Base-by-base conservation (phyloP, 2,329 filamentous ascomycete species). In the Fusarium circinatum region DNA sequence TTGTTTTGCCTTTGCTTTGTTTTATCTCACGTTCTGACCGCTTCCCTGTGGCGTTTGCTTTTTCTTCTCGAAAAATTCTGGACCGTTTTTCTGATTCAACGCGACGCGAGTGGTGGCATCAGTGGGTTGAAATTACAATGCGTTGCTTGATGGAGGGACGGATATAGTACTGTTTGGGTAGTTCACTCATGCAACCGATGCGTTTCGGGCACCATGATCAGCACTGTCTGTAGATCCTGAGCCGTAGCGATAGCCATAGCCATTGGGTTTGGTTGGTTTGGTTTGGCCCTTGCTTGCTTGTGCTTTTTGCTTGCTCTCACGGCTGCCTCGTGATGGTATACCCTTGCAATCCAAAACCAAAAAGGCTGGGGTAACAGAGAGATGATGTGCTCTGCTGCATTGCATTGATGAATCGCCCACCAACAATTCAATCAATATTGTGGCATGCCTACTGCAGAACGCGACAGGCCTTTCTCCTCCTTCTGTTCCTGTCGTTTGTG, bases 61-160 rank as follows among this genome's bases (percentile, higher is more conserved):
- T 77, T 77, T 75, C 39, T 54, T 76, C 70, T 76, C 65, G 68
- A 75, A 70, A 65, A 62, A 57, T 69, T 73, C 75, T 70, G 66
- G 39, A 70, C 70, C 58, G 28, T 49, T 44, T 44, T 52, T n/a
- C 47, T 18, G 15, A n/a, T n/a, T n/a, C 47, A 49, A 24, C 47
- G 47, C 28, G 28, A 49, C 47, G 7, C 47, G 22, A 18, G 47
- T 49, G 44, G 41, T 42, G 55, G 14, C 34, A 59, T 38, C n/a
- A 39, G 24, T 17, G 51, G 51, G 20, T 55, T 41, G 51, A 55
- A 55, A 55, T 34, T 48, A 39, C 57, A 60, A 39, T 60, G 28
- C 57, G 39, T 51, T 30, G 32, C 41, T 60, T 48, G 36, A 26
- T 54, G 55, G 42, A 57, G 64, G 65, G 65, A 67, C 51, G 39